Base-by-base conservation (phyloP, 768 basidiomycete species). In the Leccinum uliginosum region DNA sequence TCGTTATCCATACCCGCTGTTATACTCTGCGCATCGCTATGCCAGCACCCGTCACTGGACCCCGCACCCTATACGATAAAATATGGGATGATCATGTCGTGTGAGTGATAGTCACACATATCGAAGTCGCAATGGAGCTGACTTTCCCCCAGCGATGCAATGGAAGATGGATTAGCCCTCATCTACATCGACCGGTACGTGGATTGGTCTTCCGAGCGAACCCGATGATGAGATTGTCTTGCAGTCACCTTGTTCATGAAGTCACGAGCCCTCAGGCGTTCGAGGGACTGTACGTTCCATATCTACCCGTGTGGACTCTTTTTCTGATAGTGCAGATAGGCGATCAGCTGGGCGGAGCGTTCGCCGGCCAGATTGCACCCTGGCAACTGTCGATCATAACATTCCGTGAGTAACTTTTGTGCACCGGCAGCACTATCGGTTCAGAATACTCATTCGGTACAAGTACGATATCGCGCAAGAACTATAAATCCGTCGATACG, bases 71-170 rank as follows among this genome's bases (percentile, higher is more conserved):
- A 29, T 97, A 98, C 74, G 96, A 98, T 75, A 98, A 98, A 77
- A 93, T 98, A 61, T 97, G 91, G 86, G 93, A 97, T 62, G 93
- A 98, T 71, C 96, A 98, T 75, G 84, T 96, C 67, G 89, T 98
- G 85, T 93, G 65, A 59, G 90, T 62, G 29, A 51, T 50, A 12
- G 15, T 10, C 24, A 29, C 48, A 4, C 34, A 26, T 71, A 51
- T 48, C 54, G 55, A 53, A 19, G 10, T 48, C 17, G 1, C 35
- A 43, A n/a, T 38, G 17, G 11, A 53, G 21, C 56, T 67, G 50
- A 62, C 29, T 27, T 27, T 3, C 21, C 43, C 62, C 46, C 65
- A 92, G 91, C 35, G 81, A 89, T 66, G 71, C 80, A 56, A 83
- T 89, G 62, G 83, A 89, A 45, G 85, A 90, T 65, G 91, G 89